Evolutionary conservation across 2,329 filamentous ascomycete species (phyloP).

Genomic region (Aureobasidium sp.): DNA sequence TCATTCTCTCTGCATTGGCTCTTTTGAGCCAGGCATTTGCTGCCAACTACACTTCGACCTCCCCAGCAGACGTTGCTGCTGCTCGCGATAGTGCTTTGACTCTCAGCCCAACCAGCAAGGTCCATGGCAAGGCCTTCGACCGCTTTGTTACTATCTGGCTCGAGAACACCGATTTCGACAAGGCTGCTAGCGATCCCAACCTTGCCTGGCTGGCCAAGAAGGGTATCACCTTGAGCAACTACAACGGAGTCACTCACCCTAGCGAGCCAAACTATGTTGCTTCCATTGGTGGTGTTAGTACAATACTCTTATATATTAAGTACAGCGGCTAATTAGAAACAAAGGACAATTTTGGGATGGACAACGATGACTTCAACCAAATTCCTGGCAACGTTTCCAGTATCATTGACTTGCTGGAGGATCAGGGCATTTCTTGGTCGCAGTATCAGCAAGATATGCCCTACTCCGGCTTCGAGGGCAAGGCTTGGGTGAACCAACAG

Average conservation of each 20-base stretch:
- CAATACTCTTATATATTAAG: too few species aligned
- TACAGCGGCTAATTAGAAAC: not conserved
- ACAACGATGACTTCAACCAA: slow-evolving; percentile 58
- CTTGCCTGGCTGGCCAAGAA: slow-evolving; percentile 51
- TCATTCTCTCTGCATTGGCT: slow-evolving; percentile 24
- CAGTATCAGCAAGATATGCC: slow-evolving; percentile 73
- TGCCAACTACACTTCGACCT: slow-evolving; percentile 44
- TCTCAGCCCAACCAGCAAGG: slow-evolving; percentile 53
- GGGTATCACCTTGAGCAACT: slow-evolving; percentile 54
- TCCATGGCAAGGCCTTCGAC: slow-evolving; percentile 66
- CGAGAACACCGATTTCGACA: slow-evolving; percentile 66
- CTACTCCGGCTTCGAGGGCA: slow-evolving; percentile 64
- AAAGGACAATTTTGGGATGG: slow-evolving; percentile 62
- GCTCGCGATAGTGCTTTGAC: slow-evolving; percentile 56
- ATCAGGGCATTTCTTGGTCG: slow-evolving; percentile 40
- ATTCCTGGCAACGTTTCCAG: slow-evolving; percentile 35
- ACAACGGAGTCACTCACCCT: slow-evolving; percentile 57
- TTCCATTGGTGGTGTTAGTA: slow-evolving; percentile 47
- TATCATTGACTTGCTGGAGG: slow-evolving; percentile 38
- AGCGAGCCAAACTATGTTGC: slow-evolving; percentile 72
- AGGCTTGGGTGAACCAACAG: slow-evolving; percentile 55
- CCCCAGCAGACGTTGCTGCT: slow-evolving; percentile 44
- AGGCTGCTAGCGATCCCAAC: slow-evolving; percentile 57
- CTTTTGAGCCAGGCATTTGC: slow-evolving; percentile 26
- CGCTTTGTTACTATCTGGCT: slow-evolving; percentile 68